Conservation (phyloP, 75 land plant species). For the Cryptomeria japonica region DNA sequence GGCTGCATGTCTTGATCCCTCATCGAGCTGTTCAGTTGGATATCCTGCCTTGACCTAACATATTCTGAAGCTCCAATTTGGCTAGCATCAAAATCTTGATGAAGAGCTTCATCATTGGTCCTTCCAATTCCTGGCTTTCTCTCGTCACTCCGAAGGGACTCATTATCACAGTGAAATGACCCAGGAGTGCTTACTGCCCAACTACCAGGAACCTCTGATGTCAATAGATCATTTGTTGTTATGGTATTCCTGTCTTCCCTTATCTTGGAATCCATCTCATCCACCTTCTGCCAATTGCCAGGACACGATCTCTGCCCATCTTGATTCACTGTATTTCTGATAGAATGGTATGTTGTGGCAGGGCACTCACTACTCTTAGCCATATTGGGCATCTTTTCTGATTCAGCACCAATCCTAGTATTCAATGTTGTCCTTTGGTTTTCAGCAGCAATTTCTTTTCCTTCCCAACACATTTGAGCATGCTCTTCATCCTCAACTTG, state of each 20-base stretch:
- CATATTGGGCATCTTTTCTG: background rate
- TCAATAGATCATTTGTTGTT: constrained; percentile 72
- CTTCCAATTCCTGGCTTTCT: constrained; percentile 2
- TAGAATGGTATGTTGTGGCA: background rate
- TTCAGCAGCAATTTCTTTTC: background rate
- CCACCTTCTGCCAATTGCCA: constrained; percentile 15
- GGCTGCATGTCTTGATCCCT: constrained; percentile 3
- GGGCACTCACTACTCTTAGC: constrained; percentile 3
- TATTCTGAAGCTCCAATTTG: constrained; percentile 22
- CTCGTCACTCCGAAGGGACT: constrained; percentile 42
- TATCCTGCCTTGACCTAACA: background rate
- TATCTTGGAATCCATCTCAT: constrained; percentile 6
- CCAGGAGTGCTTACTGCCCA: constrained; percentile 86
- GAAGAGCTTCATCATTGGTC: constrained; percentile 19
- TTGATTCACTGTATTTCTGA: constrained; percentile 2
- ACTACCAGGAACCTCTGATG: constrained; percentile 91
- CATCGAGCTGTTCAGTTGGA: background rate
- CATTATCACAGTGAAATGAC: constrained; percentile 76
- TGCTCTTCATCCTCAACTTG: constrained; percentile 56
- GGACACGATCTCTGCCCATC: constrained; percentile 16
- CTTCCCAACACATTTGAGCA: constrained; percentile 3
- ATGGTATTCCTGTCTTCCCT: constrained; percentile 21
- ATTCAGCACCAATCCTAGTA: background rate
- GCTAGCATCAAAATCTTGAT: constrained; percentile 29
- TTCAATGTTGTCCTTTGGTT: constrained; percentile 12